These are phyloP conservation scores for Phaseolus coccineus DNA, from an alignment of 331 rosid species.

Conservation along the genomic window DNA sequence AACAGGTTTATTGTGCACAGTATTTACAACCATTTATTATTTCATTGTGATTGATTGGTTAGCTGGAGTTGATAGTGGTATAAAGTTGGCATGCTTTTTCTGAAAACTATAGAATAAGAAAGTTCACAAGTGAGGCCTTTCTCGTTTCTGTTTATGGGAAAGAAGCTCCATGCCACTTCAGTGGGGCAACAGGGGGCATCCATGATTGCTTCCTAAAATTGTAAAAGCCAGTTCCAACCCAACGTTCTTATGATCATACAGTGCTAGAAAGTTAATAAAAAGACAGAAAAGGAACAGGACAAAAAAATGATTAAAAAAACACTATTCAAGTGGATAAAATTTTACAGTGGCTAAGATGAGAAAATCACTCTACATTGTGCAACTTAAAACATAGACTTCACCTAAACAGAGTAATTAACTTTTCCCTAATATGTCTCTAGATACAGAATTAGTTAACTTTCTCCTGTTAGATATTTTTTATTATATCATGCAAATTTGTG, in stretches of 20 bases:
- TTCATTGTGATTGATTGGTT: conserved; percentile 26
- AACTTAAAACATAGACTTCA: conserved; percentile 38
- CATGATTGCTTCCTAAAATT: conserved; percentile 54
- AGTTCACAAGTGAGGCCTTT: conserved; percentile 44
- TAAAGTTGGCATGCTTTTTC: conserved; percentile 50
- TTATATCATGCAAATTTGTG: neutral
- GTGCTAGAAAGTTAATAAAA: conserved; percentile 19
- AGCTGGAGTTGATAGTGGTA: conserved; percentile 39
- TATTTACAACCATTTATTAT: conserved; percentile 25
- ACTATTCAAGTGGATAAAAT: conserved; percentile 29
- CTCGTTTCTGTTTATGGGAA: conserved; percentile 50
- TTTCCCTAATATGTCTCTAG: conserved; percentile 29
- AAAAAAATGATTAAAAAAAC: neutral
- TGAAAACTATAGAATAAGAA: conserved; percentile 50
- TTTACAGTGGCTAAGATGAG: conserved; percentile 51
- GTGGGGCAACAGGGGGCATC: conserved; percentile 43
- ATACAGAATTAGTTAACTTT: neutral
- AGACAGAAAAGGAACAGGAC: neutral
- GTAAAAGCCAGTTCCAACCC: conserved; percentile 51
- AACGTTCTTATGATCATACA: conserved; percentile 39
- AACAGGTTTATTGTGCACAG: neutral
- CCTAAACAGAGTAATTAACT: conserved; percentile 49
- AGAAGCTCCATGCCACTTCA: conserved; percentile 54
- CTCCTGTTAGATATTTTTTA: neutral
- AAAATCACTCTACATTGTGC: conserved; percentile 29